These are phyloP conservation scores for Plantago rigida DNA, from an alignment of 305 asterid species.

Conservation along the genomic window DNA sequence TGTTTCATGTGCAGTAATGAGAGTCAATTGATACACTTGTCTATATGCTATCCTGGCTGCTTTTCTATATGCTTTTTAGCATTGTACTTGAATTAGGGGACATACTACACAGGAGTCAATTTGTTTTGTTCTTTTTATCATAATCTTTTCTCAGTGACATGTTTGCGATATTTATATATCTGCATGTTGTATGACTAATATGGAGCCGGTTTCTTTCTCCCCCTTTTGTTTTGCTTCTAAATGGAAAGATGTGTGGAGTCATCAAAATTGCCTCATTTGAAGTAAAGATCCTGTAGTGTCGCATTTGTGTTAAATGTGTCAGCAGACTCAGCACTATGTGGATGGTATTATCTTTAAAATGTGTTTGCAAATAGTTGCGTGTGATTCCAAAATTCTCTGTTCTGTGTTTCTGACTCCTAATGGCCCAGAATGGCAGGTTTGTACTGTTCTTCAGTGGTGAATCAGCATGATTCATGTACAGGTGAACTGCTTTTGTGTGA, in stretches of 20 bases:
- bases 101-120: too few relatives aligned
- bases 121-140: too few relatives aligned
- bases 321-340: neutral
- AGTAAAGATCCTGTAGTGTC: neutral
- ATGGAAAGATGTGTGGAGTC: too few relatives aligned
- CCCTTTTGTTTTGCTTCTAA: too few relatives aligned
- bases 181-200: too few relatives aligned
- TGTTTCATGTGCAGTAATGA: neutral
- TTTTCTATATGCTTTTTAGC: too few relatives aligned
- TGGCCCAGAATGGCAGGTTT: slow-evolving; percentile 47
- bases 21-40: too few relatives aligned
- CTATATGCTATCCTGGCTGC: too few relatives aligned
- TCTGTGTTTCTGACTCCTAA: slow-evolving; percentile 37
- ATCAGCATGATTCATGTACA: slow-evolving; percentile 48
- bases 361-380: slow-evolving; percentile 26
- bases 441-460: slow-evolving; percentile 51
- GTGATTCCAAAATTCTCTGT: slow-evolving; percentile 27
- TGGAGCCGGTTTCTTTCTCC: too few relatives aligned
- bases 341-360: slow-evolving; percentile 15
- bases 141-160: too few relatives aligned
- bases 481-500: slow-evolving; percentile 56
- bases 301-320: slow-evolving; percentile 9
- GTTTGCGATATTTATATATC: too few relatives aligned
- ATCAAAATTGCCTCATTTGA: neutral
- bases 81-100: too few relatives aligned